Percentiles rank a stretch among this genome's conserved stretches.
Evolutionary conservation across 257 asterid genomes (phyloP).

Genomic region (Lycium ferocissimum): DNA sequence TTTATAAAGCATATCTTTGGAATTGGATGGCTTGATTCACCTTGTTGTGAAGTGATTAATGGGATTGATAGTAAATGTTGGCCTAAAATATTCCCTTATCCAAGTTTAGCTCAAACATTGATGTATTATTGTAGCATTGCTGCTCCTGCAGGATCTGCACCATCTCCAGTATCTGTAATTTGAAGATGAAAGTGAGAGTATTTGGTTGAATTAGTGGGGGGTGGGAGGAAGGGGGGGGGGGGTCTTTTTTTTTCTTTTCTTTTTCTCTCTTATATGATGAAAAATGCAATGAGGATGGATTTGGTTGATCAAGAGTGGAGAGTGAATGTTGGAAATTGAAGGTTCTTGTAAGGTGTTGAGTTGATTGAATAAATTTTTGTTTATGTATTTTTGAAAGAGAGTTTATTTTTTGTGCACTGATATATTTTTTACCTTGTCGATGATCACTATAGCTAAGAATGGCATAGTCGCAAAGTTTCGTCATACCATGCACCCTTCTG

Average conservation of each 20-base stretch:
- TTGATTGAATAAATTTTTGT: background rate
- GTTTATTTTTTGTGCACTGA: no score
- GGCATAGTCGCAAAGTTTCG: no score
- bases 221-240: no score
- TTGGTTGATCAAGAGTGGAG: no score
- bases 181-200: conserved; percentile 18
- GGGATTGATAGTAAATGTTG: conserved; percentile 40
- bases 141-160: background rate
- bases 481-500: no score
- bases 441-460: no score
- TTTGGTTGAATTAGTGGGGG: background rate
- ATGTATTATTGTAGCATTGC: background rate
- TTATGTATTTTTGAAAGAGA: background rate
- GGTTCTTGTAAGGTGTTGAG: background rate
- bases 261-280: background rate
- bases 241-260: background rate
- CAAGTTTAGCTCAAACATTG: background rate
- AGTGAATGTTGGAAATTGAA: background rate
- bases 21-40: conserved; percentile 35
- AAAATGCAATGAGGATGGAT: background rate
- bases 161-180: background rate
- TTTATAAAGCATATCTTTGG: conserved; percentile 25
- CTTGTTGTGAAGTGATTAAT: conserved; percentile 38
- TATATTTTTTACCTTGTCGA: no score
- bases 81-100: conserved; percentile 41